Conservation (phyloP, 768 basidiomycete genomes). For the Termitomyces sp. region DNA sequence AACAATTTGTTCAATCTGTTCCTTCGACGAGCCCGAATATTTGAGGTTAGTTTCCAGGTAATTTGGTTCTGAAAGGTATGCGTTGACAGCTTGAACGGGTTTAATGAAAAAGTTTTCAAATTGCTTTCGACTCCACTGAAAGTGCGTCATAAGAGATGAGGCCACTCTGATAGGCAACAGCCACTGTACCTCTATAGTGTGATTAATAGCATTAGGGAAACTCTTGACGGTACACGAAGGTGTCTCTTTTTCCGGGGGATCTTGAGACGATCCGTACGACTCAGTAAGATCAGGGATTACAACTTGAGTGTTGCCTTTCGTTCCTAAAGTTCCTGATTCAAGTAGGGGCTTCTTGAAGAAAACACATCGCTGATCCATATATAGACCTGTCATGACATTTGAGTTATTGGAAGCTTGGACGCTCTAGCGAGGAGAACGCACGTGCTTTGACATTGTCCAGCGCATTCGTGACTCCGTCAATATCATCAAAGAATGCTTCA, state of each 20-base stretch:
- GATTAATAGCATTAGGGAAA: slow-evolving; percentile 96
- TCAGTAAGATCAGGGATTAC: slow-evolving; percentile 92
- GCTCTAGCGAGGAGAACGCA: slow-evolving; percentile 30
- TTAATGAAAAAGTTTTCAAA: slow-evolving; percentile 94
- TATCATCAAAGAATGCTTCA: slow-evolving; percentile 77
- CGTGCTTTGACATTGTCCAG: slow-evolving; percentile 96
- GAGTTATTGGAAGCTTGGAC: neutral
- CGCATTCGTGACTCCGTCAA: slow-evolving; percentile 96
- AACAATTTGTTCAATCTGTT: slow-evolving; percentile 83
- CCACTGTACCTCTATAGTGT: slow-evolving; percentile 83
- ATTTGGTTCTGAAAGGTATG: slow-evolving; percentile 95
- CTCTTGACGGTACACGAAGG: slow-evolving; percentile 98
- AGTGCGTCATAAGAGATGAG: neutral
- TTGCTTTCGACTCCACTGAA: slow-evolving; percentile 87
- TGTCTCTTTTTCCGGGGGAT: slow-evolving; percentile 96
- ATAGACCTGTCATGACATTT: slow-evolving; percentile 56
- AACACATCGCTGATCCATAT: slow-evolving; percentile 98
- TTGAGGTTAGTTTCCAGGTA: slow-evolving; percentile 88
- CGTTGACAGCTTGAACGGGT: slow-evolving; percentile 89
- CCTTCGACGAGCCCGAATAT: slow-evolving; percentile 86
- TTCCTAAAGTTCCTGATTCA: slow-evolving; percentile 96
- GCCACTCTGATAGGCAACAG: neutral
- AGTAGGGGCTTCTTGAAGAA: slow-evolving; percentile 94
- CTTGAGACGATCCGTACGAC: slow-evolving; percentile 96
- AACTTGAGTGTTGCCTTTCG: slow-evolving; percentile 96